Percentiles rank a stretch among this genome's conserved stretches.
Conservation (phyloP, 2,329 filamentous ascomycete species). For the Pseudogymnoascus sp. region DNA sequence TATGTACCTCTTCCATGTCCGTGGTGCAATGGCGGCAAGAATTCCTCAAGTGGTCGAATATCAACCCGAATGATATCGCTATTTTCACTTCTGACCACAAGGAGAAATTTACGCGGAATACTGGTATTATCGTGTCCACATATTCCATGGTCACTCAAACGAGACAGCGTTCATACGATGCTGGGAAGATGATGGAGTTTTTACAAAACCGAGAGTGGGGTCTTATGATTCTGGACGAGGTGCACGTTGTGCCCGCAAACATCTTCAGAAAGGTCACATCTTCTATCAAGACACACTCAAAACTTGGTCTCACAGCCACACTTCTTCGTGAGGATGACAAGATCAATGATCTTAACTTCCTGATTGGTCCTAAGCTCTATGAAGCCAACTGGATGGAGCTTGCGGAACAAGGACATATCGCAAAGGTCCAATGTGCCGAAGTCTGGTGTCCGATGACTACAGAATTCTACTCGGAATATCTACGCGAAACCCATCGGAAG, state of each 20-base stretch:
- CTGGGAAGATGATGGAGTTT: slow-evolving; percentile 96
- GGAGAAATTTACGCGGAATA: slow-evolving; percentile 73
- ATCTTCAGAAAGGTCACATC: slow-evolving; percentile 94
- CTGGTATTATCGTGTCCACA: slow-evolving; percentile 93
- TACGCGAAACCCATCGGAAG: slow-evolving; percentile 61
- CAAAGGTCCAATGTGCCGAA: slow-evolving; percentile 93
- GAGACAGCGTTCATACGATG: slow-evolving; percentile 79
- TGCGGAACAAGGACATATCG: slow-evolving; percentile 93
- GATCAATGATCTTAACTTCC: slow-evolving; percentile 92
- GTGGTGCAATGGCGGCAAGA: slow-evolving; percentile 95
- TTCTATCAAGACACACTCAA: slow-evolving; percentile 88
- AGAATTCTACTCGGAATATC: slow-evolving; percentile 94
- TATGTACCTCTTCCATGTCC: slow-evolving; percentile 96
- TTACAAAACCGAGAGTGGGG: slow-evolving; percentile 88
- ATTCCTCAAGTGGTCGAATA: slow-evolving; percentile 99
- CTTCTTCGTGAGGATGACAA: slow-evolving; percentile 95
- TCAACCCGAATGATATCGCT: slow-evolving; percentile 84
- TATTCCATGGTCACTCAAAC: slow-evolving; percentile 99
- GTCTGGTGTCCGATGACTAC: slow-evolving; percentile 99
- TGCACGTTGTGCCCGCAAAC: slow-evolving; percentile 93
- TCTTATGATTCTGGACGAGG: slow-evolving; percentile 92
- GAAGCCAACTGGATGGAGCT: slow-evolving; percentile 99
- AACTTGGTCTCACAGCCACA: slow-evolving; percentile 89
- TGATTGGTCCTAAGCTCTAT: slow-evolving; percentile 95
- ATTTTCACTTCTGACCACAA: slow-evolving; percentile 95